Evolutionary conservation across 2,329 filamentous ascomycete species (phyloP).

Genomic region (Fusarium lyarnte): DNA sequence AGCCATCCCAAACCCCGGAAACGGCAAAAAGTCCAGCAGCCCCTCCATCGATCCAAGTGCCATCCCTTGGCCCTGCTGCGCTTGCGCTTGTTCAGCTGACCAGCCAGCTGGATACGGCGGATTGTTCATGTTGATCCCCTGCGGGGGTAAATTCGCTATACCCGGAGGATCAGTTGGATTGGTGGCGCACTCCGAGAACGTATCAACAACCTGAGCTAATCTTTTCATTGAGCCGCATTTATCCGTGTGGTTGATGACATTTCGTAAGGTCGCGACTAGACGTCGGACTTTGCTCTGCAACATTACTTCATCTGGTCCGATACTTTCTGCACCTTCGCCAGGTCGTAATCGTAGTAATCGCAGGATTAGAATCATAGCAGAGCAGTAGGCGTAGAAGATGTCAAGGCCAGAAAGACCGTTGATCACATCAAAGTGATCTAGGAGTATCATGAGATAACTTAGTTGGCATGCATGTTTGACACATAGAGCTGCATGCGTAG

Average conservation of each 20-base stretch:
- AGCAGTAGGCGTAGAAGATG: constrained; percentile 50
- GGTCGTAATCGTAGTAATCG: constrained; percentile 17
- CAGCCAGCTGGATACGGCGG: background rate
- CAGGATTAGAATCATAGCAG: constrained; percentile 43
- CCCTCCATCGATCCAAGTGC: constrained; percentile 29
- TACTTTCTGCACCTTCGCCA: background rate
- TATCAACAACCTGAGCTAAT: constrained; percentile 42
- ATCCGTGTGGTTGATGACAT: constrained; percentile 36
- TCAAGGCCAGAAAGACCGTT: constrained; percentile 49
- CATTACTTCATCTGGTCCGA: background rate
- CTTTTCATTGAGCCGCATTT: constrained; percentile 46
- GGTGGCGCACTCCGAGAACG: constrained; percentile 41
- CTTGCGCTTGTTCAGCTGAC: constrained; percentile 2
- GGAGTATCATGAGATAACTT: constrained; percentile 44
- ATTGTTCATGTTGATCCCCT: background rate
- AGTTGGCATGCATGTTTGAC: constrained; percentile 47
- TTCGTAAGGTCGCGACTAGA: constrained; percentile 21
- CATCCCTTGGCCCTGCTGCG: background rate
- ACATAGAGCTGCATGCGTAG: constrained; percentile 8
- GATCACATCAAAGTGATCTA: constrained; percentile 46
- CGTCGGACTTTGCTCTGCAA: constrained; percentile 17
- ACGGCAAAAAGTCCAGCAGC: constrained; percentile 20
- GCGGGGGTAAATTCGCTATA: background rate
- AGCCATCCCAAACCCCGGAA: constrained; percentile 1
- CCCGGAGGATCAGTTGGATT: constrained; percentile 7